These are phyloP conservation scores for Ailanthus altissimus DNA, from an alignment of 345 rosid genomes.

Conservation along the genomic window DNA sequence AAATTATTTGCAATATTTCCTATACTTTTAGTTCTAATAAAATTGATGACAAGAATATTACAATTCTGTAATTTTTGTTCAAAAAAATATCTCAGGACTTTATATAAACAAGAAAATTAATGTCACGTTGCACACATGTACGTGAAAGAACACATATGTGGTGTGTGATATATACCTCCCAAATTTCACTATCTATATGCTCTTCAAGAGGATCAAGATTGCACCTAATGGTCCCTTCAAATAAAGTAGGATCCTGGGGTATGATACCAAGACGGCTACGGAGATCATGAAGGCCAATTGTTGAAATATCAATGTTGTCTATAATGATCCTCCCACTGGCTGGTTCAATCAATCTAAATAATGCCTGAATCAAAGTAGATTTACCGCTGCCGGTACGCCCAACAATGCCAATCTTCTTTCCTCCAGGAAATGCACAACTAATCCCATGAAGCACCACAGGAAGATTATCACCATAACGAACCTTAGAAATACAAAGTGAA, in stretches of 20 bases:
- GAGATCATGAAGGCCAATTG: slow-evolving; percentile 93
- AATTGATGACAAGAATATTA: not conserved
- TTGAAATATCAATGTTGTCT: slow-evolving; percentile 90
- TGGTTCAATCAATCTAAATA: slow-evolving; percentile 94
- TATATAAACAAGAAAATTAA: not conserved
- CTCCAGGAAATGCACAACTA: slow-evolving; percentile 86
- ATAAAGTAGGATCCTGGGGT: slow-evolving; percentile 98
- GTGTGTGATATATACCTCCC: slow-evolving; percentile 62
- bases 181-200: slow-evolving; percentile 80
- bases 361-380: slow-evolving; percentile 96
- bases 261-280: slow-evolving; percentile 93
- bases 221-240: slow-evolving; percentile 91
- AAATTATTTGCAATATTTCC: not conserved
- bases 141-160: slow-evolving; percentile 1
- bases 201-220: slow-evolving; percentile 99
- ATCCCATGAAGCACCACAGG: slow-evolving; percentile 91
- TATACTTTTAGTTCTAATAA: not conserved
- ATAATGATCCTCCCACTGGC: slow-evolving; percentile 74
- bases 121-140: not conserved
- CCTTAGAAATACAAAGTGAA: slow-evolving; percentile 45
- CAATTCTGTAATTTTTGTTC: not conserved
- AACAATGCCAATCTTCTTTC: slow-evolving; percentile 94
- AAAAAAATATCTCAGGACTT: not conserved
- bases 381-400: slow-evolving; percentile 99
- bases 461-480: slow-evolving; percentile 95